Percentiles rank a stretch among this genome's conserved stretches.
Evolutionary conservation across 768 basidiomycete species (phyloP).

Genomic region (Auricularia auricula-judae): DNA sequence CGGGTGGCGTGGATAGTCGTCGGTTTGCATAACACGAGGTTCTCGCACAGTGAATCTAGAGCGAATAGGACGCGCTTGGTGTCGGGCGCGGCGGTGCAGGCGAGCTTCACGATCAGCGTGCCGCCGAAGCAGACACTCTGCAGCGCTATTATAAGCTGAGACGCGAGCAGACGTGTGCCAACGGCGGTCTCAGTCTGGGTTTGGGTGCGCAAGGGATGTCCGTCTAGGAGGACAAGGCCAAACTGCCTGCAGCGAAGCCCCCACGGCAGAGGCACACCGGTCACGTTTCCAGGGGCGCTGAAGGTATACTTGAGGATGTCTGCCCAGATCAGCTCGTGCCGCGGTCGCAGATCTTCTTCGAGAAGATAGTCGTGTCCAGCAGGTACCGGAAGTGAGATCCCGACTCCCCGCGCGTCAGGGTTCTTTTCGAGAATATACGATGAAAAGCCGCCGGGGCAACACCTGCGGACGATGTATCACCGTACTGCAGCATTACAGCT

Average conservation of each 20-base stretch:
- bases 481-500: background rate
- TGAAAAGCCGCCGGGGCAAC: constrained; percentile 21
- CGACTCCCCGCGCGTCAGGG: constrained; percentile 12
- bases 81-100: constrained; percentile 17
- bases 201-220: constrained; percentile 20
- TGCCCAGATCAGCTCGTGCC: constrained; percentile 16
- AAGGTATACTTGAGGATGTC: constrained; percentile 12
- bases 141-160: constrained; percentile 22
- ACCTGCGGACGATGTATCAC: constrained; percentile 9
- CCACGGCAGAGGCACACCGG: background rate
- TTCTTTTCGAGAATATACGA: constrained; percentile 20
- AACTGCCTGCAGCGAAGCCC: constrained; percentile 7
- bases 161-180: constrained; percentile 18
- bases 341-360: constrained; percentile 8
- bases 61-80: constrained; percentile 21
- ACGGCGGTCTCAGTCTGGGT: constrained; percentile 6
- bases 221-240: constrained; percentile 24
- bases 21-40: constrained; percentile 19
- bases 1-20: constrained; percentile 19
- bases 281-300: constrained; percentile 6
- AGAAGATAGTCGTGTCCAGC: constrained; percentile 18
- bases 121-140: constrained; percentile 14
- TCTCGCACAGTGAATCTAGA: constrained; percentile 17
- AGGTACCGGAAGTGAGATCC: constrained; percentile 13
- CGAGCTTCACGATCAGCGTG: constrained; percentile 22